These are phyloP conservation scores for Zizania latifolia DNA, from an alignment of 176 grass and related monocot genomes.

Conservation along the genomic window DNA sequence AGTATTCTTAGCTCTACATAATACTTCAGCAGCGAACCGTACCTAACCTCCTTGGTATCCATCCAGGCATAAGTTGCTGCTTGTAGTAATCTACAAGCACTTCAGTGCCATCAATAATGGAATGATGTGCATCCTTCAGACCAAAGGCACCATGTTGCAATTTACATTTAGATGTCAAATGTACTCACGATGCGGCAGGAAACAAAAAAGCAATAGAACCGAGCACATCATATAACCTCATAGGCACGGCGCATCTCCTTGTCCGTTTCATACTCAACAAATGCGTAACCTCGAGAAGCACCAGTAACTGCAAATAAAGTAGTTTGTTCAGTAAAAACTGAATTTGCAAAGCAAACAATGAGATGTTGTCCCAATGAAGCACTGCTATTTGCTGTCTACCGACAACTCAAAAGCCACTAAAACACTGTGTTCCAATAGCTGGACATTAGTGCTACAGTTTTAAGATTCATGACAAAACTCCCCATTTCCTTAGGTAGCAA, in stretches of 20 bases:
- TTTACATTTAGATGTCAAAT: neutral
- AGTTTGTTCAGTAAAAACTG: neutral
- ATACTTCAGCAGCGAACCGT: slow-evolving; percentile 5
- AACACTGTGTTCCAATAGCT: neutral
- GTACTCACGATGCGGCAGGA: neutral
- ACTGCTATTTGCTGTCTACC: neutral
- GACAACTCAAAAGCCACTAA: neutral
- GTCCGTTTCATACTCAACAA: slow-evolving; percentile 89
- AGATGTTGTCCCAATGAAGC: neutral
- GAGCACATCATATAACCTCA: slow-evolving; percentile 35
- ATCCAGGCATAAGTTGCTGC: slow-evolving; percentile 93
- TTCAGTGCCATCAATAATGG: slow-evolving; percentile 73
- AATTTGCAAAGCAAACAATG: neutral
- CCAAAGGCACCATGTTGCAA: neutral
- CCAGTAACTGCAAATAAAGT: slow-evolving; percentile 64
- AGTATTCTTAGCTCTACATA: slow-evolving; percentile 3
- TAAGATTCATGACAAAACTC: neutral
- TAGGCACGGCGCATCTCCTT: slow-evolving; percentile 75
- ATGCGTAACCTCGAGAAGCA: slow-evolving; percentile 81
- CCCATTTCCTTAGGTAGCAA: neutral
- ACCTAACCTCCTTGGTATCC: slow-evolving; percentile 93
- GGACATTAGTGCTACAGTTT: neutral
- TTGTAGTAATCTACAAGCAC: slow-evolving; percentile 93
- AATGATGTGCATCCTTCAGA: slow-evolving; percentile 80
- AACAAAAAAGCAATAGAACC: neutral